These are phyloP conservation scores for Rhodotorula sp. DNA, from an alignment of 1,284 basidiomycete genomes.

Conservation along the genomic window DNA sequence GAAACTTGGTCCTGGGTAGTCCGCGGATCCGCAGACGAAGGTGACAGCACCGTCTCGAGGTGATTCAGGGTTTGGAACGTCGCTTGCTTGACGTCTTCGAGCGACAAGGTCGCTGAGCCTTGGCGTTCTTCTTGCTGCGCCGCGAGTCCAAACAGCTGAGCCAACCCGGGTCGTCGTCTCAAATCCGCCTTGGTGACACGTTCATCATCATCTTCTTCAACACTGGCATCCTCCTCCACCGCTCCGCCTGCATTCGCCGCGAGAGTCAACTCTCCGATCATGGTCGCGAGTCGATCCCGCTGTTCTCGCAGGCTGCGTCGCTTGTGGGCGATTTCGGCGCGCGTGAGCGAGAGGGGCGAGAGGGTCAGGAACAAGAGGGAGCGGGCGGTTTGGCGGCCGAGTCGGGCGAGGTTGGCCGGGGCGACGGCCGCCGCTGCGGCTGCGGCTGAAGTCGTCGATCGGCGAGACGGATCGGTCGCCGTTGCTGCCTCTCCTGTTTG, in stretches of 20 bases:
- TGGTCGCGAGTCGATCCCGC: conserved; percentile 32
- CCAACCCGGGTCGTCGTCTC: not conserved
- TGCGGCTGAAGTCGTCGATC: no score
- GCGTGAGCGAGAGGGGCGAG: conserved; percentile 41
- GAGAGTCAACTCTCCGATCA: conserved; percentile 40
- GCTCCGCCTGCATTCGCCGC: conserved; percentile 2
- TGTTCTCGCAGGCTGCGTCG: conserved; percentile 24
- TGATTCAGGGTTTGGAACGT: conserved; percentile 30
- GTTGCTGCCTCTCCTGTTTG: not conserved
- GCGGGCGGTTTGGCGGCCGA: conserved; percentile 27
- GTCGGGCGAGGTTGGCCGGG: conserved; percentile 16
- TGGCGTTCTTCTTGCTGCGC: not conserved
- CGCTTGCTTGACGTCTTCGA: conserved; percentile 17
- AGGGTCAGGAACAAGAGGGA: conserved; percentile 42
- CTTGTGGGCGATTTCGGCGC: conserved; percentile 41
- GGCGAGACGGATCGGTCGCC: no score
- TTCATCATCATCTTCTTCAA: not conserved
- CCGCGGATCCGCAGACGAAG: not conserved
- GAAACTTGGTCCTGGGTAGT: not conserved
- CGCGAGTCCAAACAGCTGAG: not conserved
- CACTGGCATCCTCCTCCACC: not conserved
- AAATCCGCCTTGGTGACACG: not conserved
- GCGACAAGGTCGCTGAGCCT: not conserved
- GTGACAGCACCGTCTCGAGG: conserved; percentile 21
- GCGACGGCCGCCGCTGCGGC: conserved; percentile 3